phyloP scores from a whole-genome alignment of 495 filamentous ascomycete species.

The Penicillium crystallinum region DNA sequence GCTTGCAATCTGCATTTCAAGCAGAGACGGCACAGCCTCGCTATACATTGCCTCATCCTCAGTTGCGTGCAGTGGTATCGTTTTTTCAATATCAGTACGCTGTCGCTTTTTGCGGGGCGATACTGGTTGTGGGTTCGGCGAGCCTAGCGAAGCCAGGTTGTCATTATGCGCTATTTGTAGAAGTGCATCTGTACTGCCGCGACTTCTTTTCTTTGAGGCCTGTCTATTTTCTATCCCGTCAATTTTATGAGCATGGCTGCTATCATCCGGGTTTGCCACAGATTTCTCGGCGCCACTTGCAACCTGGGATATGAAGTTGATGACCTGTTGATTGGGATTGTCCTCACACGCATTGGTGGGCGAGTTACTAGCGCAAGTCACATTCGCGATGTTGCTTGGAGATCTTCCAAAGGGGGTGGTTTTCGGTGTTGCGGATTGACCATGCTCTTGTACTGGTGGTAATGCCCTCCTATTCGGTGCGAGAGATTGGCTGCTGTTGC shows the following conservation, averaged over 20 bases:
- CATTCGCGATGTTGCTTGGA: background rate
- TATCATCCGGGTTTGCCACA: background rate
- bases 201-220: conserved; percentile 12
- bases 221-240: background rate
- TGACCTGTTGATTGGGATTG: background rate
- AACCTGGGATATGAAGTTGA: background rate
- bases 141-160: background rate
- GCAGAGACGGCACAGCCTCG: background rate
- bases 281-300: background rate
- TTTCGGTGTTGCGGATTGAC: background rate
- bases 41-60: background rate
- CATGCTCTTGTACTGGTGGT: background rate
- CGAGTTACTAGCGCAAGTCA: background rate
- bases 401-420: background rate
- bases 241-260: background rate
- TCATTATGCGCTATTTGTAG: background rate
- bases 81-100: conserved; percentile 2
- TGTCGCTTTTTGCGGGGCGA: conserved; percentile 14
- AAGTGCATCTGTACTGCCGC: conserved; percentile 1
- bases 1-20: background rate
- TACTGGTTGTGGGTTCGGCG: background rate
- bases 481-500: background rate
- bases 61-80: background rate
- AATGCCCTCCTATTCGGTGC: too few relatives aligned
- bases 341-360: background rate